These are phyloP conservation scores for Akanthomyces dipterigenus DNA, from an alignment of 2,329 filamentous ascomycete species.

Conservation along the genomic window DNA sequence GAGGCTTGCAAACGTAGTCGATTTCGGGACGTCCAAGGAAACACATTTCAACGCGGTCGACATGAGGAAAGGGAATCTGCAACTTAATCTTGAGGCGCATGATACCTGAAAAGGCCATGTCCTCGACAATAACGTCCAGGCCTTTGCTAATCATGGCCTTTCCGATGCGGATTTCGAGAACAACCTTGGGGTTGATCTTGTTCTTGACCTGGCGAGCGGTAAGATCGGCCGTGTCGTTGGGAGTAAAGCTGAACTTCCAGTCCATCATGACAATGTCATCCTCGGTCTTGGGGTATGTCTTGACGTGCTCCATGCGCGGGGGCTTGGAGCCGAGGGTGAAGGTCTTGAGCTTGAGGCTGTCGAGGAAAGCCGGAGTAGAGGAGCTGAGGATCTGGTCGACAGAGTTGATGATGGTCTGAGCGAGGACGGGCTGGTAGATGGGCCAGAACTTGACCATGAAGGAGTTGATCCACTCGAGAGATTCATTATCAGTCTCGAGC, in stretches of 20 bases:
- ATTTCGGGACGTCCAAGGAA: conserved; percentile 85
- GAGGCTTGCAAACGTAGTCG: conserved; percentile 95
- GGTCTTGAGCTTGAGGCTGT: conserved; percentile 86
- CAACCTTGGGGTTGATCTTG: conserved; percentile 95
- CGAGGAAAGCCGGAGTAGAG: conserved; percentile 83
- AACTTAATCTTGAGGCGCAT: conserved; percentile 98
- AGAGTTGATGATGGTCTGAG: conserved; percentile 83
- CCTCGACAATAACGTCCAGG: conserved; percentile 93
- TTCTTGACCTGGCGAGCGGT: conserved; percentile 84
- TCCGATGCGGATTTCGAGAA: conserved; percentile 88
- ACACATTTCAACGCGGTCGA: conserved; percentile 90
- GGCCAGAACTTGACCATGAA: conserved; percentile 99
- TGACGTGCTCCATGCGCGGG: conserved; percentile 93
- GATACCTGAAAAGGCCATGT: conserved; percentile 91
- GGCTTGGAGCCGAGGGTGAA: conserved; percentile 94
- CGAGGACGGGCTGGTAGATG: conserved; percentile 91
- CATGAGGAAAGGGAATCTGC: conserved; percentile 89
- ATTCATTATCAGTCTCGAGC: conserved; percentile 85
- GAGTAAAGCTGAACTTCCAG: conserved; percentile 99
- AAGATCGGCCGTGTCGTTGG: conserved; percentile 88
- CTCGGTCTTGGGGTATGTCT: conserved; percentile 92
- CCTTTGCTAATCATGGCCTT: conserved; percentile 97
- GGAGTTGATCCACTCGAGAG: conserved; percentile 97
- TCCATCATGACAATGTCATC: conserved; percentile 98
- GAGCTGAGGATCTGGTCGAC: conserved; percentile 95